These are phyloP conservation scores for Suillus spraguei DNA, from an alignment of 768 basidiomycete species.

Conservation along the genomic window DNA sequence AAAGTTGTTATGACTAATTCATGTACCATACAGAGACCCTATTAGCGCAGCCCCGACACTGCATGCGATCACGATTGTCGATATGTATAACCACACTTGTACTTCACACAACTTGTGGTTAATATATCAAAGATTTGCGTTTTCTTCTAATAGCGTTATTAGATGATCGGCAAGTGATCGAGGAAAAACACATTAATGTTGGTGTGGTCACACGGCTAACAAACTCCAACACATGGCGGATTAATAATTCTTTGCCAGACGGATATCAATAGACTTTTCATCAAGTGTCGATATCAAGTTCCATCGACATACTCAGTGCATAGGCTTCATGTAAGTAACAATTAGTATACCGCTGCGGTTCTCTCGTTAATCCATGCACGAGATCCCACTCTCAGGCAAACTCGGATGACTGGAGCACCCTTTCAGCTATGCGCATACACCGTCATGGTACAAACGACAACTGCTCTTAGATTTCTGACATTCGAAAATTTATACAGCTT, in stretches of 20 bases:
- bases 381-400: no score
- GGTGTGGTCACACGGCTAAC: background rate
- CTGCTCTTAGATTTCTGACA: no score
- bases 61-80: background rate
- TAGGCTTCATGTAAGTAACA: background rate
- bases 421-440: no score
- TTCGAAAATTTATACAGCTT: no score
- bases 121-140: conserved; percentile 5
- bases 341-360: background rate
- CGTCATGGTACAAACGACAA: no score
- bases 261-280: no score
- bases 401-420: no score
- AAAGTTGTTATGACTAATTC: background rate
- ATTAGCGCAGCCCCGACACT: background rate
- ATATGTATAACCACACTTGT: conserved; percentile 6
- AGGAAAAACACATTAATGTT: background rate
- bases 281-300: background rate
- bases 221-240: background rate
- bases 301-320: background rate
- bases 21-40: background rate
- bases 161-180: background rate
- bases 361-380: background rate
- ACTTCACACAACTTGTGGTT: background rate
- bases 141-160: background rate
- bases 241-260: background rate